Base-by-base conservation (phyloP, 352 stramenopile genomes). In the Globisporangium spinosum region DNA sequence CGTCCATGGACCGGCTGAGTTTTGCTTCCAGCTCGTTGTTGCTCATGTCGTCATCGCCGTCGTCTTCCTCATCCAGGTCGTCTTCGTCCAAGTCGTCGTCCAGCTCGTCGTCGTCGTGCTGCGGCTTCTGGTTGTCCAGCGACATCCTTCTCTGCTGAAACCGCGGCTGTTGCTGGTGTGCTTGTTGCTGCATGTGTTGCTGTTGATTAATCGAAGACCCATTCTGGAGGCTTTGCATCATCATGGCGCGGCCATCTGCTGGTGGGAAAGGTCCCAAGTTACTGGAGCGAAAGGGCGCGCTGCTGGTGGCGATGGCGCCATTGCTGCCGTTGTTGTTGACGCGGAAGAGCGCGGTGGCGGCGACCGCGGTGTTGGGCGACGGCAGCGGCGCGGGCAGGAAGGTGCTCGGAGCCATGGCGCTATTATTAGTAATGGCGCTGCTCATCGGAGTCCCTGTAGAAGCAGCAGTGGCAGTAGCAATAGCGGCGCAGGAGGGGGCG, bases 341-440 rank as follows among this genome's bases (percentile, higher is more conserved):
- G 58, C 64, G 71, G 63, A 75, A 75, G 47, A 72, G 61, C 43
- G 61, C 56, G 25, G 62, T 25, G 15, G 67, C 65, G 43, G 68
- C 68, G 22, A 58, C 63, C 15, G 69, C 65, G 10, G 69, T 66
- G 55, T 38, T 38, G 3, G 56, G 56, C 2, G 56, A 62, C 57
- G 51, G 53, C 47, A 29, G 58, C 20, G 35, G 49, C 3, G 61
- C 6, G 7, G 62, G 32, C 23, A 40, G 15, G 40, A 63, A 62
- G 35, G 17, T 10, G 35, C 63, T 66, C 17, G 61, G 27, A 29
- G 61, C 23, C 53, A 49, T 54, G 23, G 34, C 55, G 20, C 29
- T 61, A 8, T 17, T 67, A 49, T 45, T 62, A 45, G 32, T 49
- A 62, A 35, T 54, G 23, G 34, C 35, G 27, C 29, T 54, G 23